Percentiles rank a stretch among this genome's conserved stretches.
These are phyloP conservation scores for Epichloe sylvatica DNA, from an alignment of 2,329 filamentous ascomycete genomes.

Conservation along the genomic window DNA sequence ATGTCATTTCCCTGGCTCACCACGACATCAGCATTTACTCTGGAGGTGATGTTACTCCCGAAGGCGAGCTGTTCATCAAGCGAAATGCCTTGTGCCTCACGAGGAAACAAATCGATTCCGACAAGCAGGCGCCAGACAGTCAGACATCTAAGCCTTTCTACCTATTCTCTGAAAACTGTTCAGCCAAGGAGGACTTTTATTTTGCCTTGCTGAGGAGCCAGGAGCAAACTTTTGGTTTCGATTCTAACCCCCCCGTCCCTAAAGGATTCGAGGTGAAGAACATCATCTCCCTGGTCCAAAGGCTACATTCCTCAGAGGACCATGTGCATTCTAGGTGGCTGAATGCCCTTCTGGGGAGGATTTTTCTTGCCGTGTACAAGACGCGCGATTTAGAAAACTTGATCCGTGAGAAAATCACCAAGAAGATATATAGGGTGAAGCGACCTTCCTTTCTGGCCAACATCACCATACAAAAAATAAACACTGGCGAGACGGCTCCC, in stretches of 20 bases:
- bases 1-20: conserved; percentile 87
- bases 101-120: conserved; percentile 43
- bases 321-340: conserved; percentile 85
- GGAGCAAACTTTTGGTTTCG: conserved; percentile 47
- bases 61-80: conserved; percentile 93
- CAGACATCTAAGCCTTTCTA: conserved; percentile 70
- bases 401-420: conserved; percentile 75
- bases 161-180: conserved; percentile 88
- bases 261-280: conserved; percentile 70
- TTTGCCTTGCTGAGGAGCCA: conserved; percentile 80
- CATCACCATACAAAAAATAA: conserved; percentile 67
- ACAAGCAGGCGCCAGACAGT: conserved; percentile 37
- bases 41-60: conserved; percentile 62
- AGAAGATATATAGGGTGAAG: conserved; percentile 90
- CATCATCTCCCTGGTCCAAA: conserved; percentile 80
- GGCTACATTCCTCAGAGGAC: conserved; percentile 81
- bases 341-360: conserved; percentile 75
- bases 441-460: conserved; percentile 81
- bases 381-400: conserved; percentile 68
- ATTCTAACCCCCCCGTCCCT: conserved; percentile 51
- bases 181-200: conserved; percentile 97
- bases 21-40: conserved; percentile 77
- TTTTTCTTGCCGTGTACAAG: conserved; percentile 80
- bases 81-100: conserved; percentile 74
- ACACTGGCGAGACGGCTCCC: conserved; percentile 75